phyloP scores from a whole-genome alignment of 306 rosid genomes.

The Ceratonia siliqua region DNA sequence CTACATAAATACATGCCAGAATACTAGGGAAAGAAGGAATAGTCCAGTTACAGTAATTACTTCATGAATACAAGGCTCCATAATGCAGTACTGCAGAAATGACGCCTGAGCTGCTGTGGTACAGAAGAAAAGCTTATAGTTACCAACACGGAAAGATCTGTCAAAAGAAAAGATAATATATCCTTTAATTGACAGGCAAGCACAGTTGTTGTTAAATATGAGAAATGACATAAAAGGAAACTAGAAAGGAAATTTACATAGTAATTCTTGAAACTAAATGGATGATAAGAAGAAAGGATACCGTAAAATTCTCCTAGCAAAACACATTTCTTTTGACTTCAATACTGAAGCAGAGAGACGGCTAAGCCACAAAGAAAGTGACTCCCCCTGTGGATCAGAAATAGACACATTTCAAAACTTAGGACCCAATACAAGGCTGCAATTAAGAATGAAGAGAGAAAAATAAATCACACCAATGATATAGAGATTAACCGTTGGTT shows the following conservation, averaged over 20 bases:
- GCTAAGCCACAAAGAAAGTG: slow-evolving; percentile 83
- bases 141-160: slow-evolving; percentile 72
- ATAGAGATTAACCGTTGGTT: slow-evolving; percentile 62
- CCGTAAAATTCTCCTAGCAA: slow-evolving; percentile 75
- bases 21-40: neutral
- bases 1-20: neutral
- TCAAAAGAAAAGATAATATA: slow-evolving; percentile 33
- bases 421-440: slow-evolving; percentile 27
- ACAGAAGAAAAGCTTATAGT: slow-evolving; percentile 62
- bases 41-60: slow-evolving; percentile 45
- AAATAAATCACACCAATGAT: slow-evolving; percentile 37
- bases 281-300: slow-evolving; percentile 37
- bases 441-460: slow-evolving; percentile 12
- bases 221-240: slow-evolving; percentile 7
- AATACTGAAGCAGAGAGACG: slow-evolving; percentile 50
- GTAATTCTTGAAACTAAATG: slow-evolving; percentile 9
- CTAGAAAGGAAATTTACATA: neutral
- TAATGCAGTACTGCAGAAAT: slow-evolving; percentile 75
- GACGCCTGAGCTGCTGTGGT: slow-evolving; percentile 67
- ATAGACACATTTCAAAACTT: slow-evolving; percentile 34
- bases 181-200: neutral
- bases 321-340: slow-evolving; percentile 83
- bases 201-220: neutral
- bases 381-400: slow-evolving; percentile 72
- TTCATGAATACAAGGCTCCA: slow-evolving; percentile 78